Base-by-base conservation (phyloP, 345 rosid genomes). In the Mallotus nudiflorus region DNA sequence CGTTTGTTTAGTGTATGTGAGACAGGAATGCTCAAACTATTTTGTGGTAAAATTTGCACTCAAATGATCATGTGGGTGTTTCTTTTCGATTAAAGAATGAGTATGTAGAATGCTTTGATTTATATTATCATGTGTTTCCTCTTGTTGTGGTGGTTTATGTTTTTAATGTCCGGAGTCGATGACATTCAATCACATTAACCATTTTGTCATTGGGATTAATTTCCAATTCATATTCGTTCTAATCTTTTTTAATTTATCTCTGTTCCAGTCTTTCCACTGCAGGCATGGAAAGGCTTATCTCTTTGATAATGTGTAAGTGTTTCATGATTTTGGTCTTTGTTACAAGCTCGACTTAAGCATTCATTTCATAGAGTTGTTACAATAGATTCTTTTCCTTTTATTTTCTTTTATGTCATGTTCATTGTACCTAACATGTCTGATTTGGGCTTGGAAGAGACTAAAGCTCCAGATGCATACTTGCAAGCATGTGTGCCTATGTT, bases 221-320 rank as follows among this genome's bases (percentile, higher is more conserved):
- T 37, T 15, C 31, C 49, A 14, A n/a, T n/a, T 48, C 29, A 51
- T 9, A 39, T 46, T 24, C 48, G 25, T 57, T 61, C 70, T 76
- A 50, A 82, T 60, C 29, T 37, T 64, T 22, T 68, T 20, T 71
- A n/a, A 55, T 69, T 76, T 28, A 4, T 42, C 14, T 71, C 49
- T 75, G 75, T 85, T 88, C 75, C 87, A 91, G 97, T 70, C 86
- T 33, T 91, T 89, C 81, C 91, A 75, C 78, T 77, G 88, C 85
- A 80, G 81, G 76, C 84, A 91, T 77, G 95, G 97, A 68, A 82
- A 73, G 77, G 97, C 97, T 62, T 87, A 85, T 78, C 97, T 91
- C 76, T 89, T 91, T 70, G 85, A 85, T 60, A 85, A 85, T 39
- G 90, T 80, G 97, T 86, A 82, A 89, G 97, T 79, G 40, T 44